Base-by-base conservation (phyloP, 1,284 basidiomycete species). In the Meira miltonrushii region DNA sequence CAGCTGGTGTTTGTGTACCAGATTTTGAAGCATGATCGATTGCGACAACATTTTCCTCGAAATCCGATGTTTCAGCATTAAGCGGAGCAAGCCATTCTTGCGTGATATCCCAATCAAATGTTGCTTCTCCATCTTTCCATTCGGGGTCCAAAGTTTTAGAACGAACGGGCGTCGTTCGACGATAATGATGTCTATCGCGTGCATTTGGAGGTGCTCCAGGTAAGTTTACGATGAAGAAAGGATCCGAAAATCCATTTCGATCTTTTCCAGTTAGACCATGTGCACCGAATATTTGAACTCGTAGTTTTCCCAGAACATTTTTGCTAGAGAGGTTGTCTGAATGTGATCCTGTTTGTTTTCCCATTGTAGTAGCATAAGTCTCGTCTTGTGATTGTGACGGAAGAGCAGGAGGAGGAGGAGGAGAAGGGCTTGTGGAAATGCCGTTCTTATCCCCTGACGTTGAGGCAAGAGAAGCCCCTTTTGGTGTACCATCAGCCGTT, bases 131-230 rank as follows among this genome's bases (percentile, higher is more conserved):
- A n/a, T 61, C 28, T 0, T 81, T 78, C 78, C 86, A 96, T 1
- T 80, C 79, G 0, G 93, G 93, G 69, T 89, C 87, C n/a, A 88
- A 77, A 0, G 84, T 87, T 61, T 87, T 85, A 76, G 88, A 90
- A 39, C 85, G 80, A n/a, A 90, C 89, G 0, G 90, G 85, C 0
- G 92, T 94, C 47, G 85, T 82, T n/a, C 87, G 82, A 4, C 82
- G 83, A 39, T 84, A 83, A 8, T 88, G 81, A n/a, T 53, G 48
- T 9, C 52, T 55, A 17, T 47, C 50, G 23, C 28, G 17, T n/a
- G 38, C 59, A 53, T 17, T 57, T 38, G 50, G 50, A 15, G 50
- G 50, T 37, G 64, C 63, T 54, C 69, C 68, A 39, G 66, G 64
- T 4, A 73, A 60, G 51, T 75, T 65, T 54, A 79, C 64, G 52